phyloP scores from a whole-genome alignment of 2,329 filamentous ascomycete genomes.

The Fusarium chuoi region DNA sequence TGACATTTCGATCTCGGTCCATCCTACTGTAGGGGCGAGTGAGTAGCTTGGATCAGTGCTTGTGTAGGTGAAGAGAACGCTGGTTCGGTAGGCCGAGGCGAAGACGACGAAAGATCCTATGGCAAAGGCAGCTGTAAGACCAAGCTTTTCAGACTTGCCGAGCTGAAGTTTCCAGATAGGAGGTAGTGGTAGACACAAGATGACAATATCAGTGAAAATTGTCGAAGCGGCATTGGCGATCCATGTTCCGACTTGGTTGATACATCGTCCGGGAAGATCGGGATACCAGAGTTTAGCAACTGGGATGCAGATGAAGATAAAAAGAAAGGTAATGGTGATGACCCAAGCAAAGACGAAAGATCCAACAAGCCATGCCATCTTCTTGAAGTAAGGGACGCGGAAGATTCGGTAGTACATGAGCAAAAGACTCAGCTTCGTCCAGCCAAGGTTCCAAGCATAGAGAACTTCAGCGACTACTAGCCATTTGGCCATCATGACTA shows the following conservation, averaged over 20 bases:
- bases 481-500: slow-evolving; percentile 58
- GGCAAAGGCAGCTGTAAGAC: slow-evolving; percentile 56
- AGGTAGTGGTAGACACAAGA: slow-evolving; percentile 57
- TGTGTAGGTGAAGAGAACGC: slow-evolving; percentile 57
- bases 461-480: slow-evolving; percentile 60
- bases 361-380: slow-evolving; percentile 53
- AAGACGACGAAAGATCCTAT: slow-evolving; percentile 60
- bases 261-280: slow-evolving; percentile 56
- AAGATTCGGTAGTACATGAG: slow-evolving; percentile 66
- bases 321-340: slow-evolving; percentile 59
- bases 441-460: slow-evolving; percentile 59
- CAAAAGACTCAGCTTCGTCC: slow-evolving; percentile 62
- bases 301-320: slow-evolving; percentile 63
- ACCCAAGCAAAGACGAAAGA: slow-evolving; percentile 59
- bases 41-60: slow-evolving; percentile 57
- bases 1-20: slow-evolving; percentile 61
- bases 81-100: slow-evolving; percentile 60
- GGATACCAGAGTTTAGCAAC: slow-evolving; percentile 61
- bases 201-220: slow-evolving; percentile 58
- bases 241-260: slow-evolving; percentile 61
- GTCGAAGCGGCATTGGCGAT: slow-evolving; percentile 60
- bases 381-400: slow-evolving; percentile 55
- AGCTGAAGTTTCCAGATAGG: slow-evolving; percentile 59
- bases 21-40: slow-evolving; percentile 57
- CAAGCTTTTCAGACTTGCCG: slow-evolving; percentile 54